phyloP scores from a whole-genome alignment of 495 filamentous ascomycete species.

The Tuber microsphaerosporum region DNA sequence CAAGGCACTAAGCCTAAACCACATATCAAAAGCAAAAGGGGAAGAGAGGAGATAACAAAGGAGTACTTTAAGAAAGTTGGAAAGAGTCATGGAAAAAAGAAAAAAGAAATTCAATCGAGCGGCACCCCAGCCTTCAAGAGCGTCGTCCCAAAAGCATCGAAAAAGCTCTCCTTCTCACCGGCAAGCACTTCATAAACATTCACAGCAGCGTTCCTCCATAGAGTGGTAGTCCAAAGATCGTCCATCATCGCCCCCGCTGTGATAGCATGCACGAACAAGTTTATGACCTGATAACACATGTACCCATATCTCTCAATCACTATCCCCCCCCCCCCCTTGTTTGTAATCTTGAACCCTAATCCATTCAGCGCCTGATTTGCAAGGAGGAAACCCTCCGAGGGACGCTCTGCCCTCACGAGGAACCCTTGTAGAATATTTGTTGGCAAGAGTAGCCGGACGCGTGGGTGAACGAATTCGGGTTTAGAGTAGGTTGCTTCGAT shows the following conservation, averaged over 20 bases:
- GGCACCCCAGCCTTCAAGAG: not conserved
- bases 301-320: conserved; percentile 8
- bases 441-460: conserved; percentile 5
- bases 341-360: conserved; percentile 11
- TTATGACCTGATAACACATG: not conserved
- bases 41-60: not conserved
- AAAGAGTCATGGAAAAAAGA: not conserved
- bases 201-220: conserved; percentile 5
- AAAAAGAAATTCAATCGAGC: not conserved
- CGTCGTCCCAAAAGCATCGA: not conserved
- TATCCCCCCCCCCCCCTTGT: not conserved
- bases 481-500: conserved; percentile 17
- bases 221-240: not conserved
- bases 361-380: not conserved
- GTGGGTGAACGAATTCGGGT: conserved; percentile 16
- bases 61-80: not conserved
- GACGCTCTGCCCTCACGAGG: not conserved
- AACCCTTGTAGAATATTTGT: not conserved
- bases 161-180: conserved; percentile 13
- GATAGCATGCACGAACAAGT: not conserved
- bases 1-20: not conserved
- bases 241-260: not conserved
- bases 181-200: conserved; percentile 17
- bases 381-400: not conserved
- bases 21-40: not conserved